Percentiles rank a stretch among this genome's conserved stretches.
Conservation (phyloP, 345 rosid genomes). For the Syzygium grande region DNA sequence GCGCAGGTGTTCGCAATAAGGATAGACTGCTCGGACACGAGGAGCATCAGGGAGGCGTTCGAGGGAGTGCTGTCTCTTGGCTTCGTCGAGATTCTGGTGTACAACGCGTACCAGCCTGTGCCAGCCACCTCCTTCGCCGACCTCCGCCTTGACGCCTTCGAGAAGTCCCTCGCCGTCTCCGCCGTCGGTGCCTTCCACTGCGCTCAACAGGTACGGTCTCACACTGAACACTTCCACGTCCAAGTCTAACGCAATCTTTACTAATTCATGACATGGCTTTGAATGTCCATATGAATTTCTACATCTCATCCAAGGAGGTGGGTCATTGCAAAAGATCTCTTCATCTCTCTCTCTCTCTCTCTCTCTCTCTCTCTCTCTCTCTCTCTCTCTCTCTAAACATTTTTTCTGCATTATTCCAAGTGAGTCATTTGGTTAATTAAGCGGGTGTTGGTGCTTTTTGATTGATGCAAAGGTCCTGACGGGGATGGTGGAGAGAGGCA, state of each 20-base stretch:
- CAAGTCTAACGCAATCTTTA: background rate
- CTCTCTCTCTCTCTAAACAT: background rate
- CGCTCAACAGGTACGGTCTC: slow-evolving; percentile 59
- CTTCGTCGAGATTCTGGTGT: slow-evolving; percentile 78
- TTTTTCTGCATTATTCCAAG: background rate
- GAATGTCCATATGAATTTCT: background rate
- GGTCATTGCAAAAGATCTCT: background rate
- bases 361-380: background rate
- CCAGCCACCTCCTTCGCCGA: slow-evolving; percentile 58
- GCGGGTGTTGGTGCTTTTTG: background rate
- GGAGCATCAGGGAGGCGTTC: slow-evolving; percentile 86
- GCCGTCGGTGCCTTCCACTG: slow-evolving; percentile 72
- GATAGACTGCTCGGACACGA: slow-evolving; percentile 81
- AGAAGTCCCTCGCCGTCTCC: slow-evolving; percentile 73
- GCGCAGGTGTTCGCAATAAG: slow-evolving; percentile 91
- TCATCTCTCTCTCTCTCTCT: background rate
- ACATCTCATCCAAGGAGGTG: background rate
- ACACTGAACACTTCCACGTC: background rate
- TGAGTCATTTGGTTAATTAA: background rate
- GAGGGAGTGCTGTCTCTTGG: slow-evolving; percentile 95
- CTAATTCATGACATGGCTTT: background rate
- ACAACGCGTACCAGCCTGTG: slow-evolving; percentile 65
- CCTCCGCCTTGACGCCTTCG: slow-evolving; percentile 60
- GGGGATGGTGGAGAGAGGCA: slow-evolving; percentile 88
- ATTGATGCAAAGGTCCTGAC: slow-evolving; percentile 40